Percentiles rank a stretch among this genome's conserved stretches.
These are phyloP conservation scores for Saksenaea vasiformis DNA, from an alignment of 371 early-diverging fungal species.

Conservation along the genomic window DNA sequence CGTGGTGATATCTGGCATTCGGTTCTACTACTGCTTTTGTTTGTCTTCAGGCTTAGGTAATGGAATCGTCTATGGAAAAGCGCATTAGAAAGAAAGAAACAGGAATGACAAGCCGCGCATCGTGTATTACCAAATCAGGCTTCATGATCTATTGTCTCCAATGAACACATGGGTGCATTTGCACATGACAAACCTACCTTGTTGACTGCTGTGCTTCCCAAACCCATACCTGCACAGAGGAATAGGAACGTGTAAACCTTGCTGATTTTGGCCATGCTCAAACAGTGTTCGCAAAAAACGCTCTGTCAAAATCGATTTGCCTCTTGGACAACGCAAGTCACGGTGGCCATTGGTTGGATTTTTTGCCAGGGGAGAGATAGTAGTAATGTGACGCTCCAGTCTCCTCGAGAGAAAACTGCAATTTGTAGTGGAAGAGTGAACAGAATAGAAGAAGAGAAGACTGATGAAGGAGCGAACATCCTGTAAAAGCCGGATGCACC, in stretches of 20 bases:
- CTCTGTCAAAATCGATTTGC: no score
- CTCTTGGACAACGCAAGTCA: no score
- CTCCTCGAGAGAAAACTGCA: no score
- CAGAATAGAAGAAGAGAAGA: no score
- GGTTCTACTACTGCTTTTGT: background rate
- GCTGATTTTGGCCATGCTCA: constrained; percentile 39
- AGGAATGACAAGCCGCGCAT: background rate
- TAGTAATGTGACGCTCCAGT: no score
- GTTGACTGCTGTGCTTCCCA: constrained; percentile 47
- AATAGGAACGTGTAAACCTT: constrained; percentile 42
- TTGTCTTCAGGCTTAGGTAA: background rate
- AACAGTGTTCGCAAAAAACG: no score
- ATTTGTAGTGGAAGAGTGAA: no score
- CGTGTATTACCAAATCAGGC: constrained; percentile 35
- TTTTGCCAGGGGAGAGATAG: no score
- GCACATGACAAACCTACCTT: constrained; percentile 29
- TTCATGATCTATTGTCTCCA: constrained; percentile 27
- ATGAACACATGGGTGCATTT: background rate
- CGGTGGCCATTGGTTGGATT: no score
- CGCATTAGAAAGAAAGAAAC: background rate
- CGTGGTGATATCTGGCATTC: no score
- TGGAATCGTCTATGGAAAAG: background rate
- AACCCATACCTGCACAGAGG: constrained; percentile 49
- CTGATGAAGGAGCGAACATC: no score
- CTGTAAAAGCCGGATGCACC: no score